Evolutionary conservation across 805 yeast species (phyloP).

Genomic region (Wickerhamomyces rabaulensis): DNA sequence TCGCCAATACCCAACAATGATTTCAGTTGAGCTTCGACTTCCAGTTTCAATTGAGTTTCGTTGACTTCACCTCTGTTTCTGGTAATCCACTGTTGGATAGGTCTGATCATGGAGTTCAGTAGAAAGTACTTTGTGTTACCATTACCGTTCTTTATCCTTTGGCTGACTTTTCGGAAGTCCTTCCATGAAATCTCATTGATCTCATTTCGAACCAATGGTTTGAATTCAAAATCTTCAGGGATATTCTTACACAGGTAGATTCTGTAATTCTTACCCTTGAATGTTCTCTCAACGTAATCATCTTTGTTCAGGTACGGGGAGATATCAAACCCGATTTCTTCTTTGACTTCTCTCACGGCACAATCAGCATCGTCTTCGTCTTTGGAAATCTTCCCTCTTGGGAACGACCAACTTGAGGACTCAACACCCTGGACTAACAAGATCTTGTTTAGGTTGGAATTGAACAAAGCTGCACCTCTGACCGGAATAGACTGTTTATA

Average conservation of each 20-base stretch:
- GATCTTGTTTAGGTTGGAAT: conserved; percentile 60
- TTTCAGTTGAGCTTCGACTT: conserved; percentile 65
- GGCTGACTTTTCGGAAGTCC: conserved; percentile 41
- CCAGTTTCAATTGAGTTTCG: conserved; percentile 55
- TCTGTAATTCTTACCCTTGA: conserved; percentile 78
- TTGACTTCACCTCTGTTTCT: conserved; percentile 41
- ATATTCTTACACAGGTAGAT: conserved; percentile 74
- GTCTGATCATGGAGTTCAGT: conserved; percentile 36
- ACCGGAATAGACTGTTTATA: conserved; percentile 93
- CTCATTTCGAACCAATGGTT: conserved; percentile 83
- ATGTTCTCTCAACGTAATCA: conserved; percentile 75
- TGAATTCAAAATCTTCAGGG: conserved; percentile 69
- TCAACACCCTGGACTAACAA: conserved; percentile 83
- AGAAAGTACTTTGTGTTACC: conserved; percentile 28
- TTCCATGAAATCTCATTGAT: conserved; percentile 81
- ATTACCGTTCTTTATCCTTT: conserved; percentile 23
- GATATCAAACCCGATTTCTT: conserved; percentile 91
- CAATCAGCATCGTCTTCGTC: conserved; percentile 86
- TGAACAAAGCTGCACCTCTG: conserved; percentile 88
- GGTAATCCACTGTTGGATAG: conserved; percentile 46
- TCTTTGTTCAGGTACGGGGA: conserved; percentile 59
- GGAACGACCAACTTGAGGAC: conserved; percentile 87
- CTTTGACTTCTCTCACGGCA: conserved; percentile 86
- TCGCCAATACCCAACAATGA: conserved; percentile 52
- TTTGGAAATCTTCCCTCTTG: conserved; percentile 93